phyloP scores from a whole-genome alignment of 495 filamentous ascomycete genomes.

The Cudoniella acicularis region DNA sequence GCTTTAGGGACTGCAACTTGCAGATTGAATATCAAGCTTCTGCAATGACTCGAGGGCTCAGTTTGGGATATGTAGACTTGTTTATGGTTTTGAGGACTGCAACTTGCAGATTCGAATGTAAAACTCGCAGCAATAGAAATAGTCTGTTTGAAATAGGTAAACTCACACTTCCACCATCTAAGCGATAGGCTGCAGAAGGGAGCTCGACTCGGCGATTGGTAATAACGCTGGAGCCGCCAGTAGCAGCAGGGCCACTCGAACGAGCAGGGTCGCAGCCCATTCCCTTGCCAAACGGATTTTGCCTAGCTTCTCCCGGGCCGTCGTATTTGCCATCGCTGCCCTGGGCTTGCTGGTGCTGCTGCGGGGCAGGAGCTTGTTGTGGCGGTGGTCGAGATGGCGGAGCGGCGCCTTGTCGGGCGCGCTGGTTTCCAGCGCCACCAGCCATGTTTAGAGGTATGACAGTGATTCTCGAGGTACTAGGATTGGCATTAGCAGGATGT shows the following conservation, averaged over 20 bases:
- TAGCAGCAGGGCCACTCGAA: conserved; percentile 1
- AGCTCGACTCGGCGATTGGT: conserved; percentile 23
- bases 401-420: background rate
- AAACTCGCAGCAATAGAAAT: too few relatives aligned
- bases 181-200: conserved; percentile 12
- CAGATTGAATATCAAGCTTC: too few relatives aligned
- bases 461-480: background rate
- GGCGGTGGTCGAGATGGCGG: background rate
- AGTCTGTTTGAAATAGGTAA: background rate
- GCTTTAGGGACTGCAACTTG: too few relatives aligned
- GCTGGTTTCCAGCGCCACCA: background rate
- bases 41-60: too few relatives aligned
- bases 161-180: background rate
- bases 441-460: background rate
- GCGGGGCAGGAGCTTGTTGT: background rate
- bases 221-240: background rate
- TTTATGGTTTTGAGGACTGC: too few relatives aligned
- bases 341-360: background rate
- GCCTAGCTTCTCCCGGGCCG: conserved; percentile 9
- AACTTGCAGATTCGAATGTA: too few relatives aligned
- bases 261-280: conserved; percentile 32
- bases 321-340: background rate
- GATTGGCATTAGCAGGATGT: background rate
- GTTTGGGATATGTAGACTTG: too few relatives aligned
- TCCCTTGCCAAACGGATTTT: conserved; percentile 15